Conservation (phyloP, 1,139 yeast genomes). For the Yamadazyma trypodendri region DNA sequence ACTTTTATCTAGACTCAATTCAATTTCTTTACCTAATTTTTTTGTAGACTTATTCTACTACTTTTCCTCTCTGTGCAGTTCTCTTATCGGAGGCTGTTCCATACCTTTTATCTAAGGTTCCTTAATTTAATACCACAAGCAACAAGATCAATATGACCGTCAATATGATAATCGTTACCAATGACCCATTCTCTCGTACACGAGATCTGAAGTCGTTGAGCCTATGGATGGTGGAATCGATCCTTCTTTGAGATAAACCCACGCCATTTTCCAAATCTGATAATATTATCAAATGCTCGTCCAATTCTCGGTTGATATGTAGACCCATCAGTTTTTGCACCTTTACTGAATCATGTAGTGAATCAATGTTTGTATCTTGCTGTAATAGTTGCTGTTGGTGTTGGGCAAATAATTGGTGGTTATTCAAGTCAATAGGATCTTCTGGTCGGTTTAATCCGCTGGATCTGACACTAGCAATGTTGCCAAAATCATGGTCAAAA, state of each 20-base stretch:
- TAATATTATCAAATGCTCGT: slow-evolving; percentile 64
- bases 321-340: slow-evolving; percentile 67
- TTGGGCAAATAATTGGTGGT: slow-evolving; percentile 57
- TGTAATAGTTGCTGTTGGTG: slow-evolving; percentile 64
- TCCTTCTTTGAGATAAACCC: slow-evolving; percentile 50
- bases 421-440: slow-evolving; percentile 25
- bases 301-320: slow-evolving; percentile 64
- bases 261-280: slow-evolving; percentile 71
- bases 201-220: slow-evolving; percentile 54
- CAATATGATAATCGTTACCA: slow-evolving; percentile 66
- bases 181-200: slow-evolving; percentile 68
- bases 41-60: too few relatives aligned
- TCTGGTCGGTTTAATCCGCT: slow-evolving; percentile 16
- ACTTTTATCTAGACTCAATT: background rate
- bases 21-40: too few relatives aligned
- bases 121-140: slow-evolving; percentile 58
- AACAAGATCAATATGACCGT: slow-evolving; percentile 58
- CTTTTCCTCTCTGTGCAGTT: too few relatives aligned
- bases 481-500: slow-evolving; percentile 3
- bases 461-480: slow-evolving; percentile 9
- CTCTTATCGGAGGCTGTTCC: too few relatives aligned
- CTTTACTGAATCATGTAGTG: slow-evolving; percentile 58
- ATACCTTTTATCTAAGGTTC: too few relatives aligned
- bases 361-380: slow-evolving; percentile 65
- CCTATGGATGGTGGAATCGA: slow-evolving; percentile 55